Evolutionary conservation across 306 rosid genomes (phyloP).

Genomic region (Hippophae tibetana): DNA sequence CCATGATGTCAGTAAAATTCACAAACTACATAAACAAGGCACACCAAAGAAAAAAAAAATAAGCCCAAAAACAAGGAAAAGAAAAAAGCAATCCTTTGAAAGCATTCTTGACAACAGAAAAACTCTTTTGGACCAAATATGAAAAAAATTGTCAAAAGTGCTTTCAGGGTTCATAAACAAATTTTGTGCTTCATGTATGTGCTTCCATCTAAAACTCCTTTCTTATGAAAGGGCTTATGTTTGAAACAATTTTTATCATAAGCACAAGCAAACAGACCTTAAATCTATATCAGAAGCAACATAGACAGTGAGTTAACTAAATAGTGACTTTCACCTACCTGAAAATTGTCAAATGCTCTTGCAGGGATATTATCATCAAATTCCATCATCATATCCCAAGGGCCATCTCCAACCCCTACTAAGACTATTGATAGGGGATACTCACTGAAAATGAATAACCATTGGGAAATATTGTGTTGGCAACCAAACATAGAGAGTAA

Average conservation of each 20-base stretch:
- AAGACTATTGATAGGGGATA: constrained; percentile 73
- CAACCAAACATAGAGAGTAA: neutral
- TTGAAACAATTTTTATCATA: too few relatives aligned
- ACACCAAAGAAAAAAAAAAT: neutral
- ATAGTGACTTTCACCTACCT: constrained; percentile 33
- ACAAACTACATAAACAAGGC: constrained; percentile 50
- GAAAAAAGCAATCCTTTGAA: too few relatives aligned
- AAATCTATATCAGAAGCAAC: too few relatives aligned
- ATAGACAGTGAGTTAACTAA: neutral
- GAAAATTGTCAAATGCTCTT: constrained; percentile 77
- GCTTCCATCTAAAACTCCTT: too few relatives aligned
- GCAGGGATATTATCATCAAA: constrained; percentile 85
- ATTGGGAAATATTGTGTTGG: constrained; percentile 15
- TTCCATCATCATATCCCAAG: constrained; percentile 88
- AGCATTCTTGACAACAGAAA: too few relatives aligned
- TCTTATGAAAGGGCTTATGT: too few relatives aligned
- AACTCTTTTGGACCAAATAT: too few relatives aligned
- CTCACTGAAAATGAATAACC: constrained; percentile 37
- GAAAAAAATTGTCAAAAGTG: too few relatives aligned
- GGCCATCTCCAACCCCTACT: constrained; percentile 97
- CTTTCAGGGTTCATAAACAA: too few relatives aligned
- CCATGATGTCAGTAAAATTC: constrained; percentile 71
- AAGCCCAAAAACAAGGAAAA: too few relatives aligned
- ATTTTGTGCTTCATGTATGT: too few relatives aligned
- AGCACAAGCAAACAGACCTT: neutral